Evolutionary conservation across 139 green algal genomes (phyloP), one percentile per base, ranked within the genome.

Genomic region (Ulvella scutata): DNA sequence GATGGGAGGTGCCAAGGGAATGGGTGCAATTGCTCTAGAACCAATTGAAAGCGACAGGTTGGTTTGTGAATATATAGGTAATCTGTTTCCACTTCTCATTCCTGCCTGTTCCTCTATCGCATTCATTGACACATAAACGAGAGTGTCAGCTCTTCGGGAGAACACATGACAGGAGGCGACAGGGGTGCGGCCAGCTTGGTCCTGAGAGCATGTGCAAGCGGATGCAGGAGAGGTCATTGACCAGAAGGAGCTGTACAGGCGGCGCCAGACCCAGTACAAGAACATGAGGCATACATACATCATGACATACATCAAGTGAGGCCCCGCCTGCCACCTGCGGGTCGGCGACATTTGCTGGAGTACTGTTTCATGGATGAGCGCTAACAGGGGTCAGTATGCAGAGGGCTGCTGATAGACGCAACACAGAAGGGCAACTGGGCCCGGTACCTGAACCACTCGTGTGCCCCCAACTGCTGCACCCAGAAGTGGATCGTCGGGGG

Each of bases 371-470:
- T 20, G 21, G 17, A 10, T 10, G 13, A 51, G 40, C 17, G 40
- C 40, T 51, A n/a, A 17, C 40, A 51, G 40, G 13, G 4, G 51
- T 29, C 4, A 6, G 10, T n/a, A 6, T 67, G 51, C 51, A 67
- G 51, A 26, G 51, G 51, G 10, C 61, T 77, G 26, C 61, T 90
- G 36, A 76, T 90, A 43, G 87, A 91, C 39, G 85, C 87, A 6
- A 89, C 82, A 4, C 31, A 43, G 17, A 75, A 39, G 28, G 86
- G 86, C 20, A 81, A 74, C 72, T 75, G 83, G 34, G 83, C 81
- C 20, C 77, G 86, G 6, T 91, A 89, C 79, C 80, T 90, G 44
- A 91, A 91, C 74, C 86, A 91, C 75, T 88, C 83, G 29, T 91
- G 86, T 79, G 74, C 80, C 3, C 77, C 80, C 37, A 85, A 85